These are phyloP conservation scores for Leptographium galeiforme DNA, from an alignment of 2,329 filamentous ascomycete genomes.

Conservation along the genomic window DNA sequence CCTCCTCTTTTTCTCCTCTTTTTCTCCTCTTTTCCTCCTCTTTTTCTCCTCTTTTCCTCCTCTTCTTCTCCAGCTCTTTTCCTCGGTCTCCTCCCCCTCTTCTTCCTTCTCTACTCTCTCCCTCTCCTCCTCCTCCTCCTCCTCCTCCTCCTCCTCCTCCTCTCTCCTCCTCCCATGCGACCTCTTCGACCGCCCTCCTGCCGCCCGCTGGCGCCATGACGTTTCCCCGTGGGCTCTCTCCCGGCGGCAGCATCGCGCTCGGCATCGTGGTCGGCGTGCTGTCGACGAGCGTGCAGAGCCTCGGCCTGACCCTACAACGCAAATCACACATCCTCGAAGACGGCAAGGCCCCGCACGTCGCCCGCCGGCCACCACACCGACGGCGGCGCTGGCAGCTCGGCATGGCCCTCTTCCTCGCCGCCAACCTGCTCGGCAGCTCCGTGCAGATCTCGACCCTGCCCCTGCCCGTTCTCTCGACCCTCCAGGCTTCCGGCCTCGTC, in stretches of 20 bases:
- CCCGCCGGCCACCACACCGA: conserved; percentile 74
- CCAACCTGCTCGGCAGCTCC: conserved; percentile 87
- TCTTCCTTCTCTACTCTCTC: not conserved
- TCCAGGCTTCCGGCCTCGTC: conserved; percentile 90
- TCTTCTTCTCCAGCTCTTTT: no score
- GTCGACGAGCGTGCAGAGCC: conserved; percentile 87
- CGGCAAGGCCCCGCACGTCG: conserved; percentile 69
- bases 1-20: not conserved
- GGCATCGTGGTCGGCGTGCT: conserved; percentile 86
- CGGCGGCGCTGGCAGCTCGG: conserved; percentile 91
- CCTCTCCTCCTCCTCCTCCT: not conserved
- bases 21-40: not conserved
- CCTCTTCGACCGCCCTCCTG: not conserved
- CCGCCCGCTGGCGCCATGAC: conserved; percentile 43
- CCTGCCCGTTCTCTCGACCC: conserved; percentile 81
- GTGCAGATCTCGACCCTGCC: conserved; percentile 96
- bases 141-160: not conserved
- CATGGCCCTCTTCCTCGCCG: conserved; percentile 93
- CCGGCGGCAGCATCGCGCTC: conserved; percentile 65
- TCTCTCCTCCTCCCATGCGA: not conserved
- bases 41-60: not conserved
- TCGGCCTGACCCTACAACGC: conserved; percentile 89
- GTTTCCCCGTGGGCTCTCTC: conserved; percentile 61
- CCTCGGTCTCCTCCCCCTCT: no score
- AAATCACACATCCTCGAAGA: conserved; percentile 98